Evolutionary conservation across 495 filamentous ascomycete species (phyloP).

Genomic region (Aspergillus baeticus): DNA sequence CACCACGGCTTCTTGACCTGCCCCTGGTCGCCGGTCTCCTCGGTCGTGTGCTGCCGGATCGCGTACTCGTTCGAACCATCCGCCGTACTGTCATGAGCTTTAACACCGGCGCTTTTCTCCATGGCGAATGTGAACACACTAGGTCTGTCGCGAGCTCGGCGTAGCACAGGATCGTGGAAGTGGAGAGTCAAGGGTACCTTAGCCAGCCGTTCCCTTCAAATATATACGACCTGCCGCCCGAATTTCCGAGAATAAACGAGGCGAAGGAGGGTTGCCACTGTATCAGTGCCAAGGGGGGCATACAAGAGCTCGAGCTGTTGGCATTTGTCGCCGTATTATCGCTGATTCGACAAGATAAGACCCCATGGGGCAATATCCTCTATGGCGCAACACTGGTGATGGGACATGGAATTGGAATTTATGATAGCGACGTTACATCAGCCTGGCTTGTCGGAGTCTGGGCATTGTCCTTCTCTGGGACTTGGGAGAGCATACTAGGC

Average conservation of each 20-base stretch:
- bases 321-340: background rate
- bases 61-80: background rate
- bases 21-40: background rate
- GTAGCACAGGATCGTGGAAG: too few species aligned
- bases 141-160: too few species aligned
- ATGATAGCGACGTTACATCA: conserved; percentile 5
- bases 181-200: background rate
- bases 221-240: background rate
- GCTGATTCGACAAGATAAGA: background rate
- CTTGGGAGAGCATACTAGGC: too few species aligned
- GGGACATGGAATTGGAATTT: background rate
- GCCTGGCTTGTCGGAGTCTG: background rate
- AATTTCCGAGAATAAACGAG: background rate
- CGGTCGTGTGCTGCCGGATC: background rate
- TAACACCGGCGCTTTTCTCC: conserved; percentile 1
- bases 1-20: conserved; percentile 10
- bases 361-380: background rate
- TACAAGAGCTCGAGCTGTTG: background rate
- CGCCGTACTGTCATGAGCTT: background rate
- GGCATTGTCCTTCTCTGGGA: background rate
- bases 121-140: background rate
- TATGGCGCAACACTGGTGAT: background rate
- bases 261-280: background rate
- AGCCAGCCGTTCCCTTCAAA: background rate
- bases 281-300: background rate